Percentiles rank a stretch among this genome's conserved stretches.
phyloP scores from a whole-genome alignment of 768 basidiomycete species.

The Leccinum rimulosum region DNA sequence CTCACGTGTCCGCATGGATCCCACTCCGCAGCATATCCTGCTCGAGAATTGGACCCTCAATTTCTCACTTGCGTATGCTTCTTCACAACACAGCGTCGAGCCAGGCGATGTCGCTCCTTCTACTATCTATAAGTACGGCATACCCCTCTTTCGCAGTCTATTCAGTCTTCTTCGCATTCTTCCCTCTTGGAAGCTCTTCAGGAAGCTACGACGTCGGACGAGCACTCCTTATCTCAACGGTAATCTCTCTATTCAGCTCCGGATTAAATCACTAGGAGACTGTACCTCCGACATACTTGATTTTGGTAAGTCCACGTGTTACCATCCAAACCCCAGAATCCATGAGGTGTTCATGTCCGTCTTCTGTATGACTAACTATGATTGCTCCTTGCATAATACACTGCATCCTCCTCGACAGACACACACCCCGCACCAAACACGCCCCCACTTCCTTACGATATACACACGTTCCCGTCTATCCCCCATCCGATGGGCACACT shows the following conservation, averaged over 20 bases:
- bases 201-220: slow-evolving; percentile 49
- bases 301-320: slow-evolving; percentile 38
- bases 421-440: slow-evolving; percentile 38
- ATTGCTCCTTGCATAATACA: slow-evolving; percentile 7
- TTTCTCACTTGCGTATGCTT: slow-evolving; percentile 35
- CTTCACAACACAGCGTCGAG: slow-evolving; percentile 22
- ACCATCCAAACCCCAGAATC: slow-evolving; percentile 23
- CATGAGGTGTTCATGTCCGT: slow-evolving; percentile 34
- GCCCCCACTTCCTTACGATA: slow-evolving; percentile 45
- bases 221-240: slow-evolving; percentile 38
- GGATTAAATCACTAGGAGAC: slow-evolving; percentile 39
- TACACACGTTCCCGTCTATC: slow-evolving; percentile 62
- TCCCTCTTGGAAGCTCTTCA: slow-evolving; percentile 73
- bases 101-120: slow-evolving; percentile 58
- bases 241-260: slow-evolving; percentile 48
- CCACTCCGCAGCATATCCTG: slow-evolving; percentile 64
- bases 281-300: slow-evolving; percentile 27
- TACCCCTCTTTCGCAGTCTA: slow-evolving; percentile 77
- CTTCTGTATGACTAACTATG: slow-evolving; percentile 9
- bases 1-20: slow-evolving; percentile 63
- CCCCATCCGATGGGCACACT: slow-evolving; percentile 69
- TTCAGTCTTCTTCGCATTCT: slow-evolving; percentile 66
- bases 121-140: slow-evolving; percentile 83
- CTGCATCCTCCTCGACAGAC: slow-evolving; percentile 28
- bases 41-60: slow-evolving; percentile 69